phyloP scores from a whole-genome alignment of 2,329 filamentous ascomycete genomes.

The Xylaria sp. region DNA sequence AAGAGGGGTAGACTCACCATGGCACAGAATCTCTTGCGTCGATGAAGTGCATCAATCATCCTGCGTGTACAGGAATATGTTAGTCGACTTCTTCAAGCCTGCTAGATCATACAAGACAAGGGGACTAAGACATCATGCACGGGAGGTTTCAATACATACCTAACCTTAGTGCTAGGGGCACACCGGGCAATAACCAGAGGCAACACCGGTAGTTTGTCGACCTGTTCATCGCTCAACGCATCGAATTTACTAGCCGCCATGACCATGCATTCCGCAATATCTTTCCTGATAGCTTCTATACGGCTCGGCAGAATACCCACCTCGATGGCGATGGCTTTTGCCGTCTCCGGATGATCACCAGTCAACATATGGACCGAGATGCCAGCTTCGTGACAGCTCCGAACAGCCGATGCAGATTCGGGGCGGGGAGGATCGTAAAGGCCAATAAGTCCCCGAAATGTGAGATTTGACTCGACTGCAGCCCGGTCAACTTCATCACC shows the following conservation, averaged over 20 bases:
- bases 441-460: conserved; percentile 70
- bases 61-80: no score
- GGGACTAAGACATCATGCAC: no score
- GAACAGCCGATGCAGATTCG: conserved; percentile 66
- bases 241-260: conserved; percentile 71
- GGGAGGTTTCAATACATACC: no score
- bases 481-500: conserved; percentile 55
- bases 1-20: conserved; percentile 53
- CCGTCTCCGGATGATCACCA: conserved; percentile 68
- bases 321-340: conserved; percentile 65
- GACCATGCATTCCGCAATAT: conserved; percentile 63
- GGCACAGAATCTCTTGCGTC: conserved; percentile 67
- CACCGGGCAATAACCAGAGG: conserved; percentile 73
- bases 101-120: no score
- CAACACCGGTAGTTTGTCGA: conserved; percentile 67
- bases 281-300: conserved; percentile 62
- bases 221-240: conserved; percentile 64
- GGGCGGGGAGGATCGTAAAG: conserved; percentile 74
- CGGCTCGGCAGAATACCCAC: conserved; percentile 63
- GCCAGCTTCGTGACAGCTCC: conserved; percentile 64
- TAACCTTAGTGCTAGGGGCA: conserved; percentile 73
- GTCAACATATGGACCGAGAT: conserved; percentile 73
- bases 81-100: no score
- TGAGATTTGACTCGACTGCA: conserved; percentile 63
- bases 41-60: conserved; percentile 75